Conservation (phyloP, 1,139 yeast species). For the Blastobotrys persicus region DNA sequence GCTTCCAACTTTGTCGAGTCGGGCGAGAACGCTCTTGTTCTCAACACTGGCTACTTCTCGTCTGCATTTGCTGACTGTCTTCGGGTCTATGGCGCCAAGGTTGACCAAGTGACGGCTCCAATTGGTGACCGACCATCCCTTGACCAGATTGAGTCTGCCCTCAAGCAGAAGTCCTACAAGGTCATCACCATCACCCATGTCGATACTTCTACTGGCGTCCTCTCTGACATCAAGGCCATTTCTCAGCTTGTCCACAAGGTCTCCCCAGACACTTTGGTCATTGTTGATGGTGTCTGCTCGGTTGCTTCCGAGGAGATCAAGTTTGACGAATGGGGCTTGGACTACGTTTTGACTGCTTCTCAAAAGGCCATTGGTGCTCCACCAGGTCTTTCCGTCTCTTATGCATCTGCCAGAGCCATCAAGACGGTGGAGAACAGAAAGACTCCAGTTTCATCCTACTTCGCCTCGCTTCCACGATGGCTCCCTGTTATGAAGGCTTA, state of each 20-base stretch:
- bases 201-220: slow-evolving; percentile 93
- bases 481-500: slow-evolving; percentile 83
- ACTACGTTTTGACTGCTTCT: slow-evolving; percentile 84
- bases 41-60: slow-evolving; percentile 91
- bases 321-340: slow-evolving; percentile 89
- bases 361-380: slow-evolving; percentile 97
- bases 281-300: slow-evolving; percentile 95
- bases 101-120: slow-evolving; percentile 57
- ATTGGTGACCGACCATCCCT: slow-evolving; percentile 70
- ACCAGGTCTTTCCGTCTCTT: slow-evolving; percentile 80
- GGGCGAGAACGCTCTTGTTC: slow-evolving; percentile 67
- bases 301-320: slow-evolving; percentile 83
- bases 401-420: slow-evolving; percentile 74
- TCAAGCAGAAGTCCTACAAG: slow-evolving; percentile 53
- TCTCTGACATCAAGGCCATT: slow-evolving; percentile 66
- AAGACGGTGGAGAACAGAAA: slow-evolving; percentile 52
- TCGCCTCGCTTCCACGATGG: slow-evolving; percentile 83
- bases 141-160: slow-evolving; percentile 54
- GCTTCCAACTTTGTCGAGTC: slow-evolving; percentile 68
- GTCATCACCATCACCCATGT: slow-evolving; percentile 89
- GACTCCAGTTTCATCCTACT: slow-evolving; percentile 59
- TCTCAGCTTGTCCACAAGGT: slow-evolving; percentile 57
- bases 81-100: slow-evolving; percentile 69
- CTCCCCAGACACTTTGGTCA: slow-evolving; percentile 76
- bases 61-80: slow-evolving; percentile 83